phyloP scores from a whole-genome alignment of 768 basidiomycete species.

The Paxillus involutus region DNA sequence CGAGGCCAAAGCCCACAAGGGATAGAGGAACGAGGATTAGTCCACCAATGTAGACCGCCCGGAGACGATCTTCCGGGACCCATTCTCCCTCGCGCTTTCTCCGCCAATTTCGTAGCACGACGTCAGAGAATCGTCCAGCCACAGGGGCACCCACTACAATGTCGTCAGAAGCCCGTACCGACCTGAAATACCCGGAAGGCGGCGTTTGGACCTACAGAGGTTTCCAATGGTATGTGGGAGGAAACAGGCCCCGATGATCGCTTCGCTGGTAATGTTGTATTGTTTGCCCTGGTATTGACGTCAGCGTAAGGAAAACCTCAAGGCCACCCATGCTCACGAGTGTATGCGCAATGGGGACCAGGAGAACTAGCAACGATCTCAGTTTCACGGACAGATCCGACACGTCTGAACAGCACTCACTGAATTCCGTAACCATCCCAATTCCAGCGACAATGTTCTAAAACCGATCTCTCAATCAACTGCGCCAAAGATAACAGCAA shows the following conservation, averaged over 20 bases:
- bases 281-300: background rate
- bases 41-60: constrained; percentile 44
- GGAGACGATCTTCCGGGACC: constrained; percentile 64
- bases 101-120: constrained; percentile 44
- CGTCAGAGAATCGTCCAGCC: constrained; percentile 56
- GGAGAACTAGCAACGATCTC: constrained; percentile 28
- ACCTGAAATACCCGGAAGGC: too few species aligned
- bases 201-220: background rate
- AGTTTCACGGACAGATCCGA: background rate
- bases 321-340: constrained; percentile 40
- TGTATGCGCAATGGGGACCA: constrained; percentile 47
- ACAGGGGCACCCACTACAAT: constrained; percentile 54
- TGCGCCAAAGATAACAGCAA: constrained; percentile 23
- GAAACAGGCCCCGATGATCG: background rate
- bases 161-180: background rate
- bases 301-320: background rate
- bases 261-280: background rate
- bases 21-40: constrained; percentile 49
- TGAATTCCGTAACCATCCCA: constrained; percentile 20
- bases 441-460: constrained; percentile 40
- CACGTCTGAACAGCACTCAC: constrained; percentile 26
- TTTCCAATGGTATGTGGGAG: background rate
- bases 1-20: constrained; percentile 43
- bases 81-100: constrained; percentile 48
- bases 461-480: constrained; percentile 31